Base-by-base conservation (phyloP, 2,329 filamentous ascomycete genomes). In the Fusarium nodosum region DNA sequence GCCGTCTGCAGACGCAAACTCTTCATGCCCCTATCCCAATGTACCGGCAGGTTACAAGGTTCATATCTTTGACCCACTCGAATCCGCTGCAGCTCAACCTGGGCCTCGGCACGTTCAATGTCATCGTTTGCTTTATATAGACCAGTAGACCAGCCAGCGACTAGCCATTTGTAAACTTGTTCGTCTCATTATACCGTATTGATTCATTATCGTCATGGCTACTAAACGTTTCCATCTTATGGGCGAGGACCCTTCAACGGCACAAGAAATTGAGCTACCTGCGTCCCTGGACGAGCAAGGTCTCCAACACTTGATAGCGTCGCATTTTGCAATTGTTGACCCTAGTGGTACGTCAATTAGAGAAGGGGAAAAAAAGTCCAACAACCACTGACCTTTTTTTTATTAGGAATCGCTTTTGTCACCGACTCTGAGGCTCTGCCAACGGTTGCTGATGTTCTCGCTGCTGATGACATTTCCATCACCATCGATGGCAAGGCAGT, bases 401-500 rank as follows among this genome's bases (percentile, higher is more conserved):
- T 10, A 24, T n/a, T 11, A 82, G 81, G 79, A 9, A 74, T 82
- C 39, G 79, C 77, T 4, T 82, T 83, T 63, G 66, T 77, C 20
- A 74, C 71, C 3, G 70, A 79, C 22, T 75, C 77, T 34, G 71
- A 67, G 18, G 71, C 70, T 7, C 70, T 83, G 28, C 74, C 77
- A 16, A 72, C 76, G 0, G 71, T 80, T 12, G 68, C 75, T 20
- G 81, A 83, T 11, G 72, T 84, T 18, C 48, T 80, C 4, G 74
- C 77, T 3, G 72, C 74, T 15, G 64, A 76, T 4, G 75, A 72
- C 5, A 65, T 85, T 31, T 78, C 78, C 56, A 79, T 87, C 65
- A 82, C 79, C 7, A 80, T 87, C 18, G 84, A 87, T 59, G 84
- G 85, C 24, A 79, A 84, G 38, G 72, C 78, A 6, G 82, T 87